Conservation (phyloP, 345 rosid genomes). For the Lepidium sativum region DNA sequence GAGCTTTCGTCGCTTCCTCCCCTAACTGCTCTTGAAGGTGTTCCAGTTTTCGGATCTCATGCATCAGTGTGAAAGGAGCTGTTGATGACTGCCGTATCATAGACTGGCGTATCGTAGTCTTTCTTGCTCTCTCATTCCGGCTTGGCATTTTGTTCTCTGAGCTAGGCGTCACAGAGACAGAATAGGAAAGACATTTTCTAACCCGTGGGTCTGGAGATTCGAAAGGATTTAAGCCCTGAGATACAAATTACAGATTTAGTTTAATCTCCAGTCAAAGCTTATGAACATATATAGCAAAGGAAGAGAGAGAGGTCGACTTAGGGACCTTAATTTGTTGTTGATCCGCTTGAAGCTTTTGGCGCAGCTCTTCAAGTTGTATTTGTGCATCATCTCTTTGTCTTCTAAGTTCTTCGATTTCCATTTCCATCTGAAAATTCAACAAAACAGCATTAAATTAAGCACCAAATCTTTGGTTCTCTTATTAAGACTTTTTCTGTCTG, state of each 20-base stretch:
- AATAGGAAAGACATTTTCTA: slow-evolving; percentile 87
- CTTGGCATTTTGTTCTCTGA: slow-evolving; percentile 43
- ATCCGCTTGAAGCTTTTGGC: slow-evolving; percentile 62
- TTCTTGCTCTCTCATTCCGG: slow-evolving; percentile 50
- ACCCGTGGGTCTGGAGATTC: slow-evolving; percentile 59
- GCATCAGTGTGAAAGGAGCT: slow-evolving; percentile 93
- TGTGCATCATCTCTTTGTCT: slow-evolving; percentile 88
- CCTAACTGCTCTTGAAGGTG: slow-evolving; percentile 98
- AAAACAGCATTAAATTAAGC: background rate
- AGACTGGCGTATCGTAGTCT: slow-evolving; percentile 62
- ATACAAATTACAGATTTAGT: slow-evolving; percentile 14
- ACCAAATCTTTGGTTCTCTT: background rate
- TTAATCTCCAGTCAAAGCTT: background rate
- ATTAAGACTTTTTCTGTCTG: background rate
- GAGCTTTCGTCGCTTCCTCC: slow-evolving; percentile 89
- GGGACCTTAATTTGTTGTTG: slow-evolving; percentile 36
- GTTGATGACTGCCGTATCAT: slow-evolving; percentile 92
- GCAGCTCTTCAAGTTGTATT: slow-evolving; percentile 69
- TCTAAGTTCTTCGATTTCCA: slow-evolving; percentile 83
- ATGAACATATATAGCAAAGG: background rate
- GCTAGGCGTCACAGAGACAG: slow-evolving; percentile 51
- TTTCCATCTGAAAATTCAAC: slow-evolving; percentile 65
- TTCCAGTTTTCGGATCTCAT: slow-evolving; percentile 98
- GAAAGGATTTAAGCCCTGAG: slow-evolving; percentile 40
- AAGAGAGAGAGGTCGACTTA: background rate